Conservation (phyloP, 768 basidiomycete species). For the Lactarius indigo region DNA sequence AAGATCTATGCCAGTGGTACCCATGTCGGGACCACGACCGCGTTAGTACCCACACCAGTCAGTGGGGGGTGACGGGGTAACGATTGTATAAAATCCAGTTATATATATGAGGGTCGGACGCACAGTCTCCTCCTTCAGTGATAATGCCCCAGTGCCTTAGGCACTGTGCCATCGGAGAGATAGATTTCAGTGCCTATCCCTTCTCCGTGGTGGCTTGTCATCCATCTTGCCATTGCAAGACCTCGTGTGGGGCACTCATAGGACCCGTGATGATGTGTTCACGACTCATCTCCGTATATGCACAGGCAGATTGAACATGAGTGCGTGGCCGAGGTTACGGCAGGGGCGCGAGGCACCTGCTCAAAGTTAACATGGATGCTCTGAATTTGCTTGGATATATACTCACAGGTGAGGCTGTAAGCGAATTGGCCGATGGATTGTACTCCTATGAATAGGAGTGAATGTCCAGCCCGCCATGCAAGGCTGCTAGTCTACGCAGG, state of each 20-base stretch:
- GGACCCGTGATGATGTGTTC: not conserved
- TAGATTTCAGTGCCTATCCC: not conserved
- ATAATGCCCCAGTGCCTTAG: not conserved
- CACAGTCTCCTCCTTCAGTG: not conserved
- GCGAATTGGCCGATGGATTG: not conserved
- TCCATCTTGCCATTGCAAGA: not conserved
- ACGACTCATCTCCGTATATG: not conserved
- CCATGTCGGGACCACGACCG: not conserved
- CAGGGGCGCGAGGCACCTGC: not conserved
- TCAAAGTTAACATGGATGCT: not conserved
- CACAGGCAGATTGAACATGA: not conserved
- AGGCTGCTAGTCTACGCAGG: not conserved
- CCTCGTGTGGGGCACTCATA: not conserved
- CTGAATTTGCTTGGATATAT: not conserved
- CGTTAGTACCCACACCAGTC: no score
- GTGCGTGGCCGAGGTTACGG: not conserved
- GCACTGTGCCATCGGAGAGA: not conserved
- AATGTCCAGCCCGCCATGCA: not conserved
- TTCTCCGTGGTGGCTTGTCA: not conserved
- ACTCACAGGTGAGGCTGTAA: not conserved
- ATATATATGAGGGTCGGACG: no score
- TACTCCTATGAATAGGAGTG: not conserved
- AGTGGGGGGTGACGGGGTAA: no score
- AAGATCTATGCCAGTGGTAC: not conserved
- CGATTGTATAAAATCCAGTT: no score